phyloP scores from a whole-genome alignment of 2,329 filamentous ascomycete genomes.

The Pezicula carpinea region DNA sequence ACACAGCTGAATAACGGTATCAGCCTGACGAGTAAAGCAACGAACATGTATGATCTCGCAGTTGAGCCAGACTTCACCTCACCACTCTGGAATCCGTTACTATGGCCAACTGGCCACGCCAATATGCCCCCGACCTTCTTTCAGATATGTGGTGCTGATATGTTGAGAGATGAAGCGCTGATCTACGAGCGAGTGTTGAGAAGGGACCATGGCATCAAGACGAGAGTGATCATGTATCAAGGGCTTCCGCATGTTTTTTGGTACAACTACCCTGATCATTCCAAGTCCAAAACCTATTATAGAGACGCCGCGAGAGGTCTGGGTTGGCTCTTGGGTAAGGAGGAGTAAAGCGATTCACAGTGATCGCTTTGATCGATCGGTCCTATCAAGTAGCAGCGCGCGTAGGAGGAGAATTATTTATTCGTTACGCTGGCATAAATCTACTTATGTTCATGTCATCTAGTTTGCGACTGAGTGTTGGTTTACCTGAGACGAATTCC shows the following conservation, averaged over 20 bases:
- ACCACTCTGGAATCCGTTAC: slow-evolving; percentile 28
- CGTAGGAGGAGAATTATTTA: too few relatives aligned
- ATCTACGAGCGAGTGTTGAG: not conserved
- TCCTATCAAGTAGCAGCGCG: too few relatives aligned
- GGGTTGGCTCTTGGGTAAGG: not conserved
- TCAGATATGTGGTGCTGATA: slow-evolving; percentile 24
- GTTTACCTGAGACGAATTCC: too few relatives aligned
- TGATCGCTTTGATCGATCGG: too few relatives aligned
- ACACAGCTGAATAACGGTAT: not conserved
- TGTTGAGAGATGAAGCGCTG: slow-evolving; percentile 20
- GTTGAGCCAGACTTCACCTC: slow-evolving; percentile 24
- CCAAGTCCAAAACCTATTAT: not conserved
- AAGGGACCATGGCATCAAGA: not conserved
- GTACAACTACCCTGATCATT: not conserved
- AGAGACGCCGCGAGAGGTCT: not conserved
- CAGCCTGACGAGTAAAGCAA: not conserved
- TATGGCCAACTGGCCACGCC: slow-evolving; percentile 25
- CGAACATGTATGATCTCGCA: slow-evolving; percentile 1
- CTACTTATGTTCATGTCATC: too few relatives aligned
- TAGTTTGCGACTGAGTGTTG: too few relatives aligned
- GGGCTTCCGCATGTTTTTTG: slow-evolving; percentile 24
- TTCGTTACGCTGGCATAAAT: too few relatives aligned
- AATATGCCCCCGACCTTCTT: slow-evolving; percentile 22
- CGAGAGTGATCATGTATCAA: not conserved
- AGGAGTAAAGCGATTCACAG: too few relatives aligned